Evolutionary conservation across 2,329 filamentous ascomycete species (phyloP).

Genomic region (Graphilbum sp.): DNA sequence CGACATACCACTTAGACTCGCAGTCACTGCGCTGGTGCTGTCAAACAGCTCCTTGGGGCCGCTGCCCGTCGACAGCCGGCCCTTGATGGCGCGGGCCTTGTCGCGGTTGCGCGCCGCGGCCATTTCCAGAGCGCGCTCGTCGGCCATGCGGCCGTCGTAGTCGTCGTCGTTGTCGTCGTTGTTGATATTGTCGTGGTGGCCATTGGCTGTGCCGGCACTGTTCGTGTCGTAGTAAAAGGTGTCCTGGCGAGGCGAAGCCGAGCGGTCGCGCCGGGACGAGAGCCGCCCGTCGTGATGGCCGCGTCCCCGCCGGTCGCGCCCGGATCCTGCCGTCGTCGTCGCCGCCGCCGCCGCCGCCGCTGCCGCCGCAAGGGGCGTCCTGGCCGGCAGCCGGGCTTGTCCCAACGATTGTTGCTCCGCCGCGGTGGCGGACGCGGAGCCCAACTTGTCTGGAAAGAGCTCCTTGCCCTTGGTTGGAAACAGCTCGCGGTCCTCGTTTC

Average conservation of each 20-base stretch:
- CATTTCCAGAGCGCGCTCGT: conserved; percentile 9
- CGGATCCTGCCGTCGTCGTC: conserved; percentile 17
- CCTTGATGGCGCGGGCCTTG: conserved; percentile 28
- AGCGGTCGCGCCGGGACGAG: conserved; percentile 23
- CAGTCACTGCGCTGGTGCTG: conserved; percentile 11
- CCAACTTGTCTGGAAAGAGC: conserved; percentile 5
- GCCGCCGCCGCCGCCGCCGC: neutral
- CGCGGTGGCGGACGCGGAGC: neutral
- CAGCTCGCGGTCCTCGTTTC: conserved; percentile 2
- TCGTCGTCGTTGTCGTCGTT: conserved; percentile 10
- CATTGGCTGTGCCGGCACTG: conserved; percentile 17
- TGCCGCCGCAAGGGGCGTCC: no score
- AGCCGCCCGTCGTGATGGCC: conserved; percentile 13
- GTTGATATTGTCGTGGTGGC: conserved; percentile 15
- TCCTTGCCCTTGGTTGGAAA: conserved; percentile 4
- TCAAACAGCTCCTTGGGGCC: conserved; percentile 31
- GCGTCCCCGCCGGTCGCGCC: conserved; percentile 7
- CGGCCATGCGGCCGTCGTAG: conserved; percentile 13
- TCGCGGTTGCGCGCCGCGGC: conserved; percentile 20
- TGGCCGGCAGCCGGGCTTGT: no score
- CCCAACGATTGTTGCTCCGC: no score
- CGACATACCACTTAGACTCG: conserved; percentile 11
- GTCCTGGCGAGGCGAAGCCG: conserved; percentile 30
- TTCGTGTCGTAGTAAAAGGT: neutral
- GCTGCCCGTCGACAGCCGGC: conserved; percentile 19